Evolutionary conservation across 805 yeast genomes (phyloP).

Genomic region (Saturnispora bothae): DNA sequence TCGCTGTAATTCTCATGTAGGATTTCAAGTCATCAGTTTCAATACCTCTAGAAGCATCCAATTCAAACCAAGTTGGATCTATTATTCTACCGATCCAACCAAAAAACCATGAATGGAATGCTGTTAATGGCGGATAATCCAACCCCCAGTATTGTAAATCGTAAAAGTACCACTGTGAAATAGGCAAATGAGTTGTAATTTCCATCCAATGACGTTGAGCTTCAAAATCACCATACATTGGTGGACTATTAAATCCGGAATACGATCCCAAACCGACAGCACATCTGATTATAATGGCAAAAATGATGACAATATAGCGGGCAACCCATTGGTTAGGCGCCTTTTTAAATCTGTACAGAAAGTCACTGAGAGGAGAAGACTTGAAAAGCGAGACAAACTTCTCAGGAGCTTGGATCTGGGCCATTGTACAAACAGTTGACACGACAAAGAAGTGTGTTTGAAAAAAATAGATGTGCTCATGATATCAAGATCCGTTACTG

Average conservation of each 20-base stretch:
- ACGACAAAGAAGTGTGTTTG: too few relatives aligned
- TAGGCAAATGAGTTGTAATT: constrained; percentile 65
- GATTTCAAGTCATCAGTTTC: constrained; percentile 62
- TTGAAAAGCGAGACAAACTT: constrained; percentile 26
- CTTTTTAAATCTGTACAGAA: constrained; percentile 65
- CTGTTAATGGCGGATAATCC: constrained; percentile 96
- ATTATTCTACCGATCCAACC: constrained; percentile 64
- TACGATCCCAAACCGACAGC: constrained; percentile 86
- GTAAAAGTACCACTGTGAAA: constrained; percentile 75
- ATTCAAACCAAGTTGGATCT: constrained; percentile 64
- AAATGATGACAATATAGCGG: constrained; percentile 58
- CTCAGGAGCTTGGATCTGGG: not conserved
- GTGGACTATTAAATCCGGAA: constrained; percentile 63
- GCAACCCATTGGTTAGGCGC: constrained; percentile 90
- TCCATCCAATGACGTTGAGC: constrained; percentile 99
- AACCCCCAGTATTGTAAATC: constrained; percentile 93
- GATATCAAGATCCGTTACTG: too few relatives aligned
- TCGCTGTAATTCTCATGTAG: constrained; percentile 74
- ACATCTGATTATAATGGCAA: constrained; percentile 65
- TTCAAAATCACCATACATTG: constrained; percentile 92
- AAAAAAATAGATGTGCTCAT: too few relatives aligned
- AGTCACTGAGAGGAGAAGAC: constrained; percentile 63
- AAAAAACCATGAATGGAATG: constrained; percentile 75
- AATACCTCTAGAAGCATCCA: constrained; percentile 63
- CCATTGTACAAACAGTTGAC: too few relatives aligned